Evolutionary conservation across 2,329 filamentous ascomycete genomes (phyloP).

Genomic region (Pseudocercospora eumusae): DNA sequence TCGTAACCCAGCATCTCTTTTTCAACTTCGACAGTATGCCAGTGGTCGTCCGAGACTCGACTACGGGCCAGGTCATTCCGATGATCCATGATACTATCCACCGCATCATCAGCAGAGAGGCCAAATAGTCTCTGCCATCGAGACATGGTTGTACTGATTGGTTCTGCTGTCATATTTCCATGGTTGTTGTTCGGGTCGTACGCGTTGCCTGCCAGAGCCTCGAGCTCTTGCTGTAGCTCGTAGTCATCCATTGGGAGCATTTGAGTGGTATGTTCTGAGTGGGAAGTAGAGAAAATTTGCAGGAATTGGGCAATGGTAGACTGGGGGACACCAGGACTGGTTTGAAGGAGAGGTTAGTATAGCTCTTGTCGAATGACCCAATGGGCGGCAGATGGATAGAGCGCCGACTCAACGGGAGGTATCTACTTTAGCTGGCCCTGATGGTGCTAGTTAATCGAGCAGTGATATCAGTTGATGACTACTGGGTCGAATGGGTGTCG

Average conservation of each 20-base stretch:
- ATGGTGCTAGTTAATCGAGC: no score
- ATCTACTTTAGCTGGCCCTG: no score
- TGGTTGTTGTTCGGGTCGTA: slow-evolving; percentile 1
- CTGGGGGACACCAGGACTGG: no score
- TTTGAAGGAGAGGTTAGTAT: no score
- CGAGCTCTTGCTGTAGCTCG: slow-evolving; percentile 31
- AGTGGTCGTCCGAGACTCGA: slow-evolving; percentile 43
- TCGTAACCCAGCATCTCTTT: slow-evolving; percentile 42
- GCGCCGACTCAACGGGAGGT: no score
- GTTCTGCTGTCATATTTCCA: slow-evolving; percentile 21
- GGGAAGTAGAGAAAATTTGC: no score
- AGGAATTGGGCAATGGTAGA: no score
- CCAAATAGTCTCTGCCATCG: slow-evolving; percentile 43
- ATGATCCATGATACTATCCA: slow-evolving; percentile 39
- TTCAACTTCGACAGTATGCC: slow-evolving; percentile 36
- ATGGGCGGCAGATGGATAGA: no score
- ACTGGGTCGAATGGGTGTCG: no score
- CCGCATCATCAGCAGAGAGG: slow-evolving; percentile 38
- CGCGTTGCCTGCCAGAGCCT: slow-evolving; percentile 34
- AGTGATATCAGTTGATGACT: no score
- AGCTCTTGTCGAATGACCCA: no score
- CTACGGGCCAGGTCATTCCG: slow-evolving; percentile 39
- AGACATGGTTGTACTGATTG: slow-evolving; percentile 32
- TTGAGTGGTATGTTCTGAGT: no score
- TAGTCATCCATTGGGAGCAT: slow-evolving; percentile 29